These are phyloP conservation scores for Stropharia rugosoannulata DNA, from an alignment of 768 basidiomycete species.

Conservation along the genomic window DNA sequence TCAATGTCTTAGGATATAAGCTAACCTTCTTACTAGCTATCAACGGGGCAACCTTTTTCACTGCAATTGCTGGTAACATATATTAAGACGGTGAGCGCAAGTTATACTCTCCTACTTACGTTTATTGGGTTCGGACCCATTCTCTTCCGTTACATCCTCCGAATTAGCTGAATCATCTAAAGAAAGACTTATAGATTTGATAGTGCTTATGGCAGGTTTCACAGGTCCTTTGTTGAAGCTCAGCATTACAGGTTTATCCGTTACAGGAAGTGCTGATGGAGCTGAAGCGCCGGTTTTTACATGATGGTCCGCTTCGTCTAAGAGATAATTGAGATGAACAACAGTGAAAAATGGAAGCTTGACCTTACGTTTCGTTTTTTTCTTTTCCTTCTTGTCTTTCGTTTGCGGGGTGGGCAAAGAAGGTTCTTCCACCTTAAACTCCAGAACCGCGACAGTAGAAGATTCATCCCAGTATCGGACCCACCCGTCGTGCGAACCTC, in stretches of 20 bases:
- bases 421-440: slow-evolving; percentile 75
- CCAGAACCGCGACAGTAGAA: slow-evolving; percentile 70
- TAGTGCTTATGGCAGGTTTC: slow-evolving; percentile 30
- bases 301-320: slow-evolving; percentile 28
- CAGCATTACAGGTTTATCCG: slow-evolving; percentile 79
- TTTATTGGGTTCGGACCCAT: slow-evolving; percentile 44
- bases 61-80: slow-evolving; percentile 29
- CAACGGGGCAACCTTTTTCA: slow-evolving; percentile 77
- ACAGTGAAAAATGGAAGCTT: neutral
- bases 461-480: slow-evolving; percentile 93
- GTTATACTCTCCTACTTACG: slow-evolving; percentile 35
- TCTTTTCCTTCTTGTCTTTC: slow-evolving; percentile 60
- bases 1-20: neutral
- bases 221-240: slow-evolving; percentile 61
- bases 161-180: slow-evolving; percentile 54
- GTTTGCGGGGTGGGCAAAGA: slow-evolving; percentile 32
- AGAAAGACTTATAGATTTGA: slow-evolving; percentile 54
- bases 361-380: slow-evolving; percentile 50
- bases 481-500: slow-evolving; percentile 72
- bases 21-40: slow-evolving; percentile 83
- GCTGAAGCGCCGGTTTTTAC: slow-evolving; percentile 36
- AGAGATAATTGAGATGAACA: slow-evolving; percentile 2
- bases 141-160: slow-evolving; percentile 46
- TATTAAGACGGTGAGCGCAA: neutral
- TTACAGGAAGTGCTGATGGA: slow-evolving; percentile 70